Evolutionary conservation across 2,329 filamentous ascomycete genomes (phyloP).

Genomic region (Metarhizium guizhouense): DNA sequence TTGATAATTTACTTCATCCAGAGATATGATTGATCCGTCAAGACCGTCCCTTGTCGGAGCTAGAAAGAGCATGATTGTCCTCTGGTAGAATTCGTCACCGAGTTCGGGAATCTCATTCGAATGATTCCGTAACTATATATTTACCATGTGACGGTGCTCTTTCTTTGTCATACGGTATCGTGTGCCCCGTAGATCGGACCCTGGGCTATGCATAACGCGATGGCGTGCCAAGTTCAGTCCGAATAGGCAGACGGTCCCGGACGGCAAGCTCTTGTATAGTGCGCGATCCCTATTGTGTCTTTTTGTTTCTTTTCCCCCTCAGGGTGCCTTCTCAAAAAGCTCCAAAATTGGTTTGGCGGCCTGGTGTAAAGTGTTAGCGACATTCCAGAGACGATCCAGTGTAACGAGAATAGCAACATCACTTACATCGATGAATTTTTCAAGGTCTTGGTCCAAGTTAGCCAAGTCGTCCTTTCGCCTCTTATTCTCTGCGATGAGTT

Average conservation of each 20-base stretch:
- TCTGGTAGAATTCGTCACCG: too few relatives aligned
- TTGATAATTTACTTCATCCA: too few relatives aligned
- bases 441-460: constrained; percentile 82
- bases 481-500: constrained; percentile 66
- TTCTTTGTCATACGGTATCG: too few relatives aligned
- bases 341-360: constrained; percentile 83
- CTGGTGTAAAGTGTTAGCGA: constrained; percentile 31
- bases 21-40: too few relatives aligned
- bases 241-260: not conserved
- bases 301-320: constrained; percentile 12
- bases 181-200: too few relatives aligned
- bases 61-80: too few relatives aligned
- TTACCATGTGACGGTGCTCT: too few relatives aligned
- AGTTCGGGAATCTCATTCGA: too few relatives aligned
- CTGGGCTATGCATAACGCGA: too few relatives aligned
- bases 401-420: not conserved
- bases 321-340: constrained; percentile 67
- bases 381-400: not conserved
- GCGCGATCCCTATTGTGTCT: not conserved
- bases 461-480: constrained; percentile 88
- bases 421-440: constrained; percentile 84
- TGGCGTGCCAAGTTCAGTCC: too few relatives aligned
- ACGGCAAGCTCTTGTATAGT: not conserved
- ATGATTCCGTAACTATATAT: too few relatives aligned
- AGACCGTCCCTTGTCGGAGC: too few relatives aligned